These are phyloP conservation scores for Colletotrichum sp. DNA, from an alignment of 2,329 filamentous ascomycete genomes.

Conservation along the genomic window DNA sequence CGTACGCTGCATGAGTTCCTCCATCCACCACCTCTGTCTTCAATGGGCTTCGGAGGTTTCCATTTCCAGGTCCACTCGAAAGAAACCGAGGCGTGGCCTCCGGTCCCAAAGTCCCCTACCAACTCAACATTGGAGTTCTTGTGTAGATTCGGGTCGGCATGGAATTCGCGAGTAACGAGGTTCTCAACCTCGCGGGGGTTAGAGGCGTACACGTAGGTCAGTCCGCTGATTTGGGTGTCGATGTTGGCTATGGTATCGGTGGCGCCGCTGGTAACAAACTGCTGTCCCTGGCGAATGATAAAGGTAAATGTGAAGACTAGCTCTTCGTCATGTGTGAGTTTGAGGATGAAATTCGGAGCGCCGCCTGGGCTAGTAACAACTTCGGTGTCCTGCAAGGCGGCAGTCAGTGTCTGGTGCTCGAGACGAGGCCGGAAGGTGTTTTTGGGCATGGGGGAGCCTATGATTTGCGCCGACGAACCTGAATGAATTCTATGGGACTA, in stretches of 20 bases:
- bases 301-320: slow-evolving; percentile 94
- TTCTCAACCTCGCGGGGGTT: slow-evolving; percentile 89
- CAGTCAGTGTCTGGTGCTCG: not conserved
- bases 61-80: slow-evolving; percentile 98
- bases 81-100: slow-evolving; percentile 80
- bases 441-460: not conserved
- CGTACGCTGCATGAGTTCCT: slow-evolving; percentile 89
- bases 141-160: slow-evolving; percentile 95
- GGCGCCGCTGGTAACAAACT: slow-evolving; percentile 46
- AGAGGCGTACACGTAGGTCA: slow-evolving; percentile 92
- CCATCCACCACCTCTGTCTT: slow-evolving; percentile 92
- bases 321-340: slow-evolving; percentile 89
- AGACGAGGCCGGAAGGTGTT: not conserved
- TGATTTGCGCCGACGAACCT: slow-evolving; percentile 62
- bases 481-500: slow-evolving; percentile 84
- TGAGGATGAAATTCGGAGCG: slow-evolving; percentile 79
- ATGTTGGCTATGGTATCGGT: slow-evolving; percentile 39
- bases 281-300: slow-evolving; percentile 65
- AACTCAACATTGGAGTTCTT: slow-evolving; percentile 96
- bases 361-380: slow-evolving; percentile 43
- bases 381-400: slow-evolving; percentile 74
- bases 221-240: slow-evolving; percentile 83
- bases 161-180: slow-evolving; percentile 91
- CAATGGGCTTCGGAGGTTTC: slow-evolving; percentile 82
- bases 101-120: slow-evolving; percentile 89